Evolutionary conservation across 2,329 filamentous ascomycete genomes (phyloP).

Genomic region (Xylaria sp.): DNA sequence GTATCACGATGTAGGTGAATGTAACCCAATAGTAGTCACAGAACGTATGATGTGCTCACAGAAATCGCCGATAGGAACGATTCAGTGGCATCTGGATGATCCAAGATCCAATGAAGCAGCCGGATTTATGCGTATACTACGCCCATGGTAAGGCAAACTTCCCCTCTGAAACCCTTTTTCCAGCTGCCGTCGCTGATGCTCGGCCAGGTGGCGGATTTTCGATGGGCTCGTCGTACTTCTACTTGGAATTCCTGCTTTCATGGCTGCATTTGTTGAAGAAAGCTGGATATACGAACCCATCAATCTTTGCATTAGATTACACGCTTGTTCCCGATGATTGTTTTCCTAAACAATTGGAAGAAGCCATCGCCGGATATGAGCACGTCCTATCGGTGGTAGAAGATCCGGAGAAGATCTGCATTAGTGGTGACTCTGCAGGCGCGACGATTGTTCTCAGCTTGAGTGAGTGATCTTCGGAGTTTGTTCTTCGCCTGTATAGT

Average conservation of each 20-base stretch:
- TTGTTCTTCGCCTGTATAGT: not conserved
- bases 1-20: slow-evolving; percentile 40
- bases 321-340: slow-evolving; percentile 68
- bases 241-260: slow-evolving; percentile 73
- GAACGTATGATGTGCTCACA: slow-evolving; percentile 15
- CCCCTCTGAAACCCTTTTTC: not conserved
- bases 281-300: slow-evolving; percentile 66
- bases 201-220: slow-evolving; percentile 68
- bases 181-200: slow-evolving; percentile 18
- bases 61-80: slow-evolving; percentile 34
- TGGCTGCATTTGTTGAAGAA: slow-evolving; percentile 62
- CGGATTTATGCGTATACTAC: slow-evolving; percentile 78
- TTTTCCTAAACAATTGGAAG: slow-evolving; percentile 68
- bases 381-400: slow-evolving; percentile 57
- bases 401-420: slow-evolving; percentile 58
- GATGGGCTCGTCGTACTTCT: slow-evolving; percentile 79
- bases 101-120: slow-evolving; percentile 51
- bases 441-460: slow-evolving; percentile 68
- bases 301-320: slow-evolving; percentile 75
- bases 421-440: slow-evolving; percentile 76
- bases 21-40: not conserved
- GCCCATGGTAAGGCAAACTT: slow-evolving; percentile 56
- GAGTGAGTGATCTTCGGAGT: not conserved
- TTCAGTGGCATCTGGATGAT: slow-evolving; percentile 67
- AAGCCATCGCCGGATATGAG: slow-evolving; percentile 65